phyloP scores from a whole-genome alignment of 306 rosid species.

The Lathyrus oleraceus region DNA sequence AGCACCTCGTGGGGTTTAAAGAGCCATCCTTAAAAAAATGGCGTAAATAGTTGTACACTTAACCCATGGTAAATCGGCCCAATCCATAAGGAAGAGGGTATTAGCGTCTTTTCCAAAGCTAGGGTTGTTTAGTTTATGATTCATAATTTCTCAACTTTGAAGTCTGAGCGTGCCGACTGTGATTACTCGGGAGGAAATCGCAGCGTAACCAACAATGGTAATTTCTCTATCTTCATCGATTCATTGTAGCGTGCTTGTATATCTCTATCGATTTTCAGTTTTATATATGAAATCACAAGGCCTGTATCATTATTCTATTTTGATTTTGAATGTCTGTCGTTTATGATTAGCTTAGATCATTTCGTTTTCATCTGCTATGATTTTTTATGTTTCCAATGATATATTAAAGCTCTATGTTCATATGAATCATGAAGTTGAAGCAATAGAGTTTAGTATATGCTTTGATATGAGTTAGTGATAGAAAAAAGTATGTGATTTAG shows the following conservation, averaged over 20 bases:
- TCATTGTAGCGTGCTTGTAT: neutral
- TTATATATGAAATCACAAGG: neutral
- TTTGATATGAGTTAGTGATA: neutral
- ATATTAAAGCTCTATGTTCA: neutral
- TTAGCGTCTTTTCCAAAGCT: neutral
- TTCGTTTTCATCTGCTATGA: neutral
- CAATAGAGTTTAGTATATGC: neutral
- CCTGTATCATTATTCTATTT: neutral
- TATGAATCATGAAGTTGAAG: slow-evolving; percentile 2
- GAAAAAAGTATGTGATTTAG: neutral
- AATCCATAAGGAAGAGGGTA: neutral
- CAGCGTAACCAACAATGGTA: slow-evolving; percentile 26
- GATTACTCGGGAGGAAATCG: neutral
- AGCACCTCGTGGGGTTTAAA: too few relatives aligned
- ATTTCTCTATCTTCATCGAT: neutral
- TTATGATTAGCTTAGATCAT: neutral
- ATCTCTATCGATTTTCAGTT: neutral
- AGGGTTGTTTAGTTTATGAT: slow-evolving; percentile 28
- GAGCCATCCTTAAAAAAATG: too few relatives aligned
- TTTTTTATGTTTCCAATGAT: neutral
- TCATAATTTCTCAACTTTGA: slow-evolving; percentile 17
- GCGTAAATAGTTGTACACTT: too few relatives aligned
- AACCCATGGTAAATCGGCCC: neutral
- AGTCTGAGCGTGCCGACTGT: slow-evolving; percentile 18
- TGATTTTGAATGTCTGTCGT: neutral